Evolutionary conservation across 495 filamentous ascomycete species (phyloP), one percentile per base, ranked within the genome.

Genomic region (Talaromyces wortmannii): DNA sequence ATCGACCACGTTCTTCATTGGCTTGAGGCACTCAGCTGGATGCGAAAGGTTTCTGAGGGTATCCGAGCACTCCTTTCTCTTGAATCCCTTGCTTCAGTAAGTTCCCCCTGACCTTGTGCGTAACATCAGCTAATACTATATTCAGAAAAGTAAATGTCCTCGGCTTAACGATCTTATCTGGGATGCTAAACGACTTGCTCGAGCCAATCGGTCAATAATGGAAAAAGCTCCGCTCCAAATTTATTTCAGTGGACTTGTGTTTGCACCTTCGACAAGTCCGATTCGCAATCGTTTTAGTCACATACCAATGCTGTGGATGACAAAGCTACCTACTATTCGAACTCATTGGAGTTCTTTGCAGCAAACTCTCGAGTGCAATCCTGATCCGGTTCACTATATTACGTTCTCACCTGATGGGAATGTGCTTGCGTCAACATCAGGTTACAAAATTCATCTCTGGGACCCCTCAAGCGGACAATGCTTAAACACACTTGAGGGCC

Each of bases 161-260:
- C 0, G 23, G 45, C 43, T 68, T 12, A 43, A 59, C 3, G 33
- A 59, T 12, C 61, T 70, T 17, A 56, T 69, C 29, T 48, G 61
- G 48, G 68, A 76, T 53, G 62, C 60, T 0, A 57, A 32, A 31
- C 59, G 65, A 16, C 68, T 77, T 50, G 57, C 69, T 45, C 61
- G 48, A 8, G 60, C 59, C 13, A 49, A 61, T 40, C 53, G 59
- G 17, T 33, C 12, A 15, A 36, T 61, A 8, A 69, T 75, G 52
- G 59, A 74, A 45, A 56, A 36, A 11, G 48, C 43, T 0, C 71
- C 71, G 0, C 58, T 71, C 31, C 65, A 74, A 49, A 42, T 65
- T 18, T 71, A 72, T 54, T 36, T 18, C 54, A 62, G 60, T 23
- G 61, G 65, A 13, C 64, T 73, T 16, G 12, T 67, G 6, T 74